Conservation (phyloP, 2,329 filamentous ascomycete species). For the Sporothrix protearum region DNA sequence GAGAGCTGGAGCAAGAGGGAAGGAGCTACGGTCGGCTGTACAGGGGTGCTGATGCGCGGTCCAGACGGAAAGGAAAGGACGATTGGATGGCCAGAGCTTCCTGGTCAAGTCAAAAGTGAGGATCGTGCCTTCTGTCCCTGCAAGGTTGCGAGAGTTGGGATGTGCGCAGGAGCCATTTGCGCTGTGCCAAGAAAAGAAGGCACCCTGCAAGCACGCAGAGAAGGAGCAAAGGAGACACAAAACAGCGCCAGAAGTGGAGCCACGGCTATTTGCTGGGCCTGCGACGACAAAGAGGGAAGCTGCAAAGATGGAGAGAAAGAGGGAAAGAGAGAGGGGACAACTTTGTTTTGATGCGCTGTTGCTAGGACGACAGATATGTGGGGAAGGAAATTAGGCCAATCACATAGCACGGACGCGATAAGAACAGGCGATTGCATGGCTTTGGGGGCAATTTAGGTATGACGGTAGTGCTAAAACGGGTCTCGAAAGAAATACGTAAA, state of each 20-base stretch:
- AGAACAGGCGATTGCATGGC: slow-evolving; percentile 1
- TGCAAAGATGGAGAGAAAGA: background rate
- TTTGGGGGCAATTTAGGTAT: background rate
- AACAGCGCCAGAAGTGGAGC: background rate
- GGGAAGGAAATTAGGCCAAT: slow-evolving; percentile 8
- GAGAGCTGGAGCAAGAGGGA: slow-evolving; percentile 3
- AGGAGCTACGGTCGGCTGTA: background rate
- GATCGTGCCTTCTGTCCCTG: slow-evolving; percentile 1
- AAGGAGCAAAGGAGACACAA: background rate
- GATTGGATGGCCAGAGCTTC: background rate
- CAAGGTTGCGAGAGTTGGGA: background rate
- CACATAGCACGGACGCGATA: slow-evolving; percentile 19
- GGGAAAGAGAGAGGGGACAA: background rate
- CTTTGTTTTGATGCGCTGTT: slow-evolving; percentile 22
- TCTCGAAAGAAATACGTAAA: background rate
- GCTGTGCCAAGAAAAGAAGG: slow-evolving; percentile 10
- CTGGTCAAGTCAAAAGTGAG: background rate
- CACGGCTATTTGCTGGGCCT: slow-evolving; percentile 8
- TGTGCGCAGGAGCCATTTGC: slow-evolving; percentile 3
- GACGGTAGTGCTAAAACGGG: background rate
- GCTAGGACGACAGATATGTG: slow-evolving; percentile 3
- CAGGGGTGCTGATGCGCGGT: background rate
- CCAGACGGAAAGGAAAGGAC: background rate
- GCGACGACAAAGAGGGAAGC: slow-evolving; percentile 8
- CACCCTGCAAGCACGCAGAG: background rate